Evolutionary conservation across 768 basidiomycete species (phyloP).

Genomic region (Ramaria rubella): DNA sequence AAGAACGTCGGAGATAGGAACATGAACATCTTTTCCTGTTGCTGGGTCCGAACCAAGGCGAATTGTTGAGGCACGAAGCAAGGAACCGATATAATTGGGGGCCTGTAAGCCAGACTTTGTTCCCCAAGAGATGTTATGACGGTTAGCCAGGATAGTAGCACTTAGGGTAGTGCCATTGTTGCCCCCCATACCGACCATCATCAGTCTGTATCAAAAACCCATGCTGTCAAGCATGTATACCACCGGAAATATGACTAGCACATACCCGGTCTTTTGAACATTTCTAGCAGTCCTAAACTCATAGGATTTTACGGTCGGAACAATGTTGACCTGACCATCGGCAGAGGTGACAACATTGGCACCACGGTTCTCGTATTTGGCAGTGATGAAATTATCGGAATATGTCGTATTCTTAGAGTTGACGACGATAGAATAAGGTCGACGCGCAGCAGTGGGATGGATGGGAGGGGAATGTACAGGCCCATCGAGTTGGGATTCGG

Average conservation of each 20-base stretch:
- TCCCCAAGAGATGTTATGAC: constrained; percentile 88
- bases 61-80: constrained; percentile 93
- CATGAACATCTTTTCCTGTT: constrained; percentile 83
- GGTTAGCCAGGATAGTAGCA: constrained; percentile 94
- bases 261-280: constrained; percentile 89
- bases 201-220: constrained; percentile 50
- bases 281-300: constrained; percentile 88
- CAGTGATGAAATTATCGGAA: constrained; percentile 74
- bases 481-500: constrained; percentile 65
- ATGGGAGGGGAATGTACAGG: constrained; percentile 42
- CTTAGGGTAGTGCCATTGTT: constrained; percentile 95
- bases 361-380: constrained; percentile 77
- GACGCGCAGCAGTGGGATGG: constrained; percentile 82
- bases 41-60: constrained; percentile 77
- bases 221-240: constrained; percentile 6
- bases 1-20: constrained; percentile 87
- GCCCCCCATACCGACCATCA: constrained; percentile 96
- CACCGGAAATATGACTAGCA: constrained; percentile 15
- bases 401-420: constrained; percentile 77
- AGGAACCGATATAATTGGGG: constrained; percentile 96
- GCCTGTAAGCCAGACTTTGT: constrained; percentile 88
- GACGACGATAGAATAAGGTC: constrained; percentile 69
- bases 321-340: constrained; percentile 72
- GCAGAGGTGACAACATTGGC: constrained; percentile 55
- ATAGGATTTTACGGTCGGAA: constrained; percentile 70